Evolutionary conservation across 176 grass and related monocot genomes (phyloP), one percentile per base, ranked within the genome.

Genomic region (Areca catechu): DNA sequence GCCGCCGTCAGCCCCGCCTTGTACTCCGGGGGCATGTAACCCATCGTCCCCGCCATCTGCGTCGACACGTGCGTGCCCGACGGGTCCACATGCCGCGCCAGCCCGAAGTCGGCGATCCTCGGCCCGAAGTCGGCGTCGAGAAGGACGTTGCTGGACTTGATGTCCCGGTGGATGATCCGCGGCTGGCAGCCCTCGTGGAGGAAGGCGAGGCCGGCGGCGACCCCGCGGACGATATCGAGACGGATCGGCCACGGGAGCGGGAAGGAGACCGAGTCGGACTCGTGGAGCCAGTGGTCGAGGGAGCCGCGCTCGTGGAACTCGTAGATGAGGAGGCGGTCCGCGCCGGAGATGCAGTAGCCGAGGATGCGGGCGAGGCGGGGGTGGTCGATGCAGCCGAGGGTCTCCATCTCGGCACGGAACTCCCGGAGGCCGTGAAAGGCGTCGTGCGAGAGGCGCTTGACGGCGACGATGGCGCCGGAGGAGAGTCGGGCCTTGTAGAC

Each of bases 101-200:
- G 83, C 0, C 92, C 92, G 15, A 96, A 96, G 54, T 96, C 92
- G 56, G 86, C 75, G 53, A 96, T 89, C 80, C 76, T 81, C 15
- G 83, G 74, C 22, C 68, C 74, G 49, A 96, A 90, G 1, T 71
- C 77, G n/a, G 66, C 74, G 15, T 81, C 86, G 20, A 95, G 80
- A 4, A 95, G 71, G 28, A 95, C 79, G 72, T 95, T 95, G 71
- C 90, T 81, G 47, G 86, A 74, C 80, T 95, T 89, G 58, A 89
- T 70, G 62, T 95, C 90, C 10, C 90, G 90, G 73, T 95, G 90
- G 58, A 95, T 73, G 10, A 95, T 70, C 24, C 80, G 74, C 5
- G 86, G 83, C 0, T 56, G 47, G 20, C 83, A 72, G 29, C 61
- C 80, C 10, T 87, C 86, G 77, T 96, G 92, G 21, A 96, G 78